Percentiles rank a stretch among this genome's conserved stretches.
phyloP scores from a whole-genome alignment of 2,329 filamentous ascomycete genomes.

The Xylaria hypoxylon region DNA sequence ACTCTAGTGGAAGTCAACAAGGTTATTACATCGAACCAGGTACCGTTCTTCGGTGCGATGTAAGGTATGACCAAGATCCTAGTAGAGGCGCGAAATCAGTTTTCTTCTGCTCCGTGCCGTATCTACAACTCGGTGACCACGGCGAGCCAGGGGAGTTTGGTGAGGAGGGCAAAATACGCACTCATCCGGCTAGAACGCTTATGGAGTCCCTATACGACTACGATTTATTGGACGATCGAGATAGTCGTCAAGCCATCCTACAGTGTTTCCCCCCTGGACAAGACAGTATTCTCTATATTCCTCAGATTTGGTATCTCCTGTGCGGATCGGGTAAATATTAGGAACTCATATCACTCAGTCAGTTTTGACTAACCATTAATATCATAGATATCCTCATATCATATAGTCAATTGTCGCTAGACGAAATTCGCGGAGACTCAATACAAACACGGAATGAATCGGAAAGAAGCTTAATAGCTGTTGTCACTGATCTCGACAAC shows the following conservation, averaged over 20 bases:
- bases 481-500: constrained; percentile 30
- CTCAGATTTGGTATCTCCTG: constrained; percentile 30
- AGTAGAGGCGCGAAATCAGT: constrained; percentile 20
- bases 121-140: constrained; percentile 20
- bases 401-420: constrained; percentile 22
- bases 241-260: constrained; percentile 16
- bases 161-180: background rate
- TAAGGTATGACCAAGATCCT: constrained; percentile 18
- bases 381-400: constrained; percentile 27
- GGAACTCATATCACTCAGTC: background rate
- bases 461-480: constrained; percentile 21
- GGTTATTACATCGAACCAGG: constrained; percentile 32
- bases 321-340: constrained; percentile 28
- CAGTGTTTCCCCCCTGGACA: background rate
- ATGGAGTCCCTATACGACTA: constrained; percentile 34
- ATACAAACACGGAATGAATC: constrained; percentile 17
- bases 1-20: constrained; percentile 12
- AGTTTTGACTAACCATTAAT: background rate
- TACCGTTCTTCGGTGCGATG: constrained; percentile 32
- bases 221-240: constrained; percentile 23
- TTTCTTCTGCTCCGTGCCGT: constrained; percentile 29
- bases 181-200: constrained; percentile 26
- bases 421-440: constrained; percentile 13
- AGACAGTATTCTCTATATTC: constrained; percentile 22
- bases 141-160: background rate